Evolutionary conservation across 2,329 filamentous ascomycete species (phyloP), one percentile per base, ranked within the genome.

Genomic region (Polytolypa hystricis): DNA sequence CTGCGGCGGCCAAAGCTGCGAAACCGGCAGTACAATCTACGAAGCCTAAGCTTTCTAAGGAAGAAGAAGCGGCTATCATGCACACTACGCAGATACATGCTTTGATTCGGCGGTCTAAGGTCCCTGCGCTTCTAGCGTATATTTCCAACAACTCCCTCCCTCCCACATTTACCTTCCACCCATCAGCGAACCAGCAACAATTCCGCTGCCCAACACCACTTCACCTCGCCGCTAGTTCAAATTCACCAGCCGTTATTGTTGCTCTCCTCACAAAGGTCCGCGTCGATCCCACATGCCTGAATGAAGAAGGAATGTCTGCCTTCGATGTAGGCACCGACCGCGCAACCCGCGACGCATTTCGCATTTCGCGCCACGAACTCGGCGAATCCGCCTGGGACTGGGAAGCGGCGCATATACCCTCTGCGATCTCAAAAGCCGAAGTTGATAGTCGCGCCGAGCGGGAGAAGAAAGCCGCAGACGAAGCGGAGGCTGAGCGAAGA

Each of bases 31-130:
- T 44, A 25, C 58, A 60, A 35, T 55, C 51, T 25, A 52, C 57
- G 34, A 62, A 62, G 39, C 73, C 75, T 0, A 86, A 84, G 47
- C 61, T 78, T 1, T 79, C 77, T 0, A 85, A 93, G 48, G 84
- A 89, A 56, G 85, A 95, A 45, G 85, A 95, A 61, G 77, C 74
- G 20, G 80, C 81, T 1, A 61, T 80, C 3, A 67, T 95, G 3
- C 89, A 98, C 55, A 95, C 89, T 0, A 77, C 81, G 1, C 91
- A 98, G 53, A 69, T 98, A 0, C 85, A 91, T 51, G 81, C 85
- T 1, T 71, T 96, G 17, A 82, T 94, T 41, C 81, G 85, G 30
- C 81, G 91, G 28, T 93, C 84, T 2, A 96, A 94, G 58, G 75
- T 91, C 0, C 89, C 91, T 0, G 85, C 82, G 0, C 64, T 98